phyloP scores from a whole-genome alignment of 495 filamentous ascomycete genomes.

The Penicillium lividum region DNA sequence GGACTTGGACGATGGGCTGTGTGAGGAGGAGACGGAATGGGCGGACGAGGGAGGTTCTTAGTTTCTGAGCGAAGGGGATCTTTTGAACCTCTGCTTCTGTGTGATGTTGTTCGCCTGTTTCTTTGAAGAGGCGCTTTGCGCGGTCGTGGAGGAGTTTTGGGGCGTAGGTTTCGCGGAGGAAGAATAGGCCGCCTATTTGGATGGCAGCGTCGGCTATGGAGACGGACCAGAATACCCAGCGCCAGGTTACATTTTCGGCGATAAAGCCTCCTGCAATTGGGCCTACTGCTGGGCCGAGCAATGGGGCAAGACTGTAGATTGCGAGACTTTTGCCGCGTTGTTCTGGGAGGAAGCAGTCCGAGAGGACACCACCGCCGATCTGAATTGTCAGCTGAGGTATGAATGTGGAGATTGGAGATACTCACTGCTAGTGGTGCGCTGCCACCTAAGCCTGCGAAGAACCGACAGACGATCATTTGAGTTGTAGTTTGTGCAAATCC shows the following conservation, averaged over 20 bases:
- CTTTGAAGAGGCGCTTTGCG: constrained; percentile 56
- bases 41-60: constrained; percentile 47
- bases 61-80: constrained; percentile 35
- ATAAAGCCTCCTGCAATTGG: constrained; percentile 68
- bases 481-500: constrained; percentile 51
- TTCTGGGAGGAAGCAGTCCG: constrained; percentile 63
- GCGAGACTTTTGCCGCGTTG: constrained; percentile 64
- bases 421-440: constrained; percentile 53
- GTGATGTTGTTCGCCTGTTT: constrained; percentile 64
- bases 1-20: constrained; percentile 60
- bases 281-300: constrained; percentile 67
- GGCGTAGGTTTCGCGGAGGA: constrained; percentile 70
- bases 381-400: constrained; percentile 14
- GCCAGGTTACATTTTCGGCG: constrained; percentile 66
- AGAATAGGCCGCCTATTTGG: constrained; percentile 64
- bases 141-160: constrained; percentile 59
- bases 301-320: constrained; percentile 64
- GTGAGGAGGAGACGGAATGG: constrained; percentile 59
- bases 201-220: constrained; percentile 63
- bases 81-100: constrained; percentile 62
- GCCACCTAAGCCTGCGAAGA: constrained; percentile 59
- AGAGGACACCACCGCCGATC: constrained; percentile 61
- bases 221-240: constrained; percentile 68
- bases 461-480: constrained; percentile 57
- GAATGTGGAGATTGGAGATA: background rate